Conservation (phyloP, 2,329 filamentous ascomycete genomes). For the Acarospora socialis region DNA sequence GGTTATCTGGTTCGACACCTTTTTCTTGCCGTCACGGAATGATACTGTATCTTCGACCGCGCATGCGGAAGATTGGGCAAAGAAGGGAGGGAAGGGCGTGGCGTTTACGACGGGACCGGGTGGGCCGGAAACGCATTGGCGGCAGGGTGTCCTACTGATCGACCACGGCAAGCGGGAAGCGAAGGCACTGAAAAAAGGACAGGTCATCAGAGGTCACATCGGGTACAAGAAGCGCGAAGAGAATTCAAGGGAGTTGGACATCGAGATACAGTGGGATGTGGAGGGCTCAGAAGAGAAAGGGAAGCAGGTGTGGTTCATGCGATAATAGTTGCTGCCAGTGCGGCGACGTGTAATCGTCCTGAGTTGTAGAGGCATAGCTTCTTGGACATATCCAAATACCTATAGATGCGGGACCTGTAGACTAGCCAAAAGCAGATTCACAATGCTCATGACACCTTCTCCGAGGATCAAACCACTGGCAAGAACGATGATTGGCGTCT, state of each 20-base stretch:
- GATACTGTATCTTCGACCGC: constrained; percentile 34
- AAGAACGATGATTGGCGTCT: constrained; percentile 75
- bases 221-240: constrained; percentile 55
- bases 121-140: constrained; percentile 75
- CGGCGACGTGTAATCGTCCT: no score
- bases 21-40: constrained; percentile 56
- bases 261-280: constrained; percentile 48
- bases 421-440: constrained; percentile 73
- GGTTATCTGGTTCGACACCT: constrained; percentile 86
- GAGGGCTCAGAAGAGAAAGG: constrained; percentile 27
- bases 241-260: constrained; percentile 53
- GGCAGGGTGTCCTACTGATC: constrained; percentile 62
- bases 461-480: constrained; percentile 83
- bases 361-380: no score
- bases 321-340: no score
- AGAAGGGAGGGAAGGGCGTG: constrained; percentile 44
- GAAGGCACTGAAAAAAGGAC: constrained; percentile 35
- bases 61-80: constrained; percentile 51
- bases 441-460: constrained; percentile 81
- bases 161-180: constrained; percentile 39
- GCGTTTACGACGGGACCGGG: constrained; percentile 79
- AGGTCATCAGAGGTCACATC: constrained; percentile 51
- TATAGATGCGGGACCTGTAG: constrained; percentile 60
- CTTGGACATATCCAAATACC: no score
- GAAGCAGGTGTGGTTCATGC: no score